Evolutionary conservation across 768 basidiomycete species (phyloP).

Genomic region (Calocybe indica): DNA sequence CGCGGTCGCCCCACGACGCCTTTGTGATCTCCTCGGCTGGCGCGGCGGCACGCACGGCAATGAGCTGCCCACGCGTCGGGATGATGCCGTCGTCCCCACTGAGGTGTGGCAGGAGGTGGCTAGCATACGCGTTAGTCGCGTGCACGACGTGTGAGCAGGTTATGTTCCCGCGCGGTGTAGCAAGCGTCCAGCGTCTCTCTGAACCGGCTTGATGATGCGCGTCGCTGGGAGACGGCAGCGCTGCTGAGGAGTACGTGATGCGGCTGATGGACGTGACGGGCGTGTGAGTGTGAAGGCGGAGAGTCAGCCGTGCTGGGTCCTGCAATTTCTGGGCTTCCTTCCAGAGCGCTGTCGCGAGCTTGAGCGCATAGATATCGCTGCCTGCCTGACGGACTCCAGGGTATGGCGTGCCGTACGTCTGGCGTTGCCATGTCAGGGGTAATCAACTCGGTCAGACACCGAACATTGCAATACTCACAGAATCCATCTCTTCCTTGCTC

Average conservation of each 20-base stretch:
- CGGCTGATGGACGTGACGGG: conserved; percentile 41
- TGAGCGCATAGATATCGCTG: conserved; percentile 74
- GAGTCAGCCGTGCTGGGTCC: no score
- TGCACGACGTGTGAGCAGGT: conserved; percentile 65
- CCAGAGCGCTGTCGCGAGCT: conserved; percentile 69
- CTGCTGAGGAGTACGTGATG: conserved; percentile 17
- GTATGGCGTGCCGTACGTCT: conserved; percentile 42
- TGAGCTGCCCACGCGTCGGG: conserved; percentile 69
- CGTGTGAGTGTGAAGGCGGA: conserved; percentile 61
- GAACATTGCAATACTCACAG: conserved; percentile 23
- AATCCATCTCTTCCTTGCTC: conserved; percentile 35
- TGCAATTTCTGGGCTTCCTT: conserved; percentile 37
- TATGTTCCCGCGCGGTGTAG: conserved; percentile 64
- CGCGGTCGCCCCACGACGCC: conserved; percentile 41
- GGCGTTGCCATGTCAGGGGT: neutral
- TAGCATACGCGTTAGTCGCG: conserved; percentile 82
- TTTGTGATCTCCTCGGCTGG: conserved; percentile 32
- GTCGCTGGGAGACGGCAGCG: neutral
- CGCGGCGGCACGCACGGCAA: conserved; percentile 33
- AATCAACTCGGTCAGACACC: no score
- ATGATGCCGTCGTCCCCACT: conserved; percentile 36
- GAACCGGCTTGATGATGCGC: neutral
- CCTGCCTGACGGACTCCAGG: conserved; percentile 47
- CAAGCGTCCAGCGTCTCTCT: conserved; percentile 42
- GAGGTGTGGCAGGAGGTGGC: conserved; percentile 64